A percentile compares a stretch with the other conserved stretches of the same genome.
These are phyloP conservation scores for Astragalus membranaceus DNA, from an alignment of 306 rosid species.

Conservation along the genomic window DNA sequence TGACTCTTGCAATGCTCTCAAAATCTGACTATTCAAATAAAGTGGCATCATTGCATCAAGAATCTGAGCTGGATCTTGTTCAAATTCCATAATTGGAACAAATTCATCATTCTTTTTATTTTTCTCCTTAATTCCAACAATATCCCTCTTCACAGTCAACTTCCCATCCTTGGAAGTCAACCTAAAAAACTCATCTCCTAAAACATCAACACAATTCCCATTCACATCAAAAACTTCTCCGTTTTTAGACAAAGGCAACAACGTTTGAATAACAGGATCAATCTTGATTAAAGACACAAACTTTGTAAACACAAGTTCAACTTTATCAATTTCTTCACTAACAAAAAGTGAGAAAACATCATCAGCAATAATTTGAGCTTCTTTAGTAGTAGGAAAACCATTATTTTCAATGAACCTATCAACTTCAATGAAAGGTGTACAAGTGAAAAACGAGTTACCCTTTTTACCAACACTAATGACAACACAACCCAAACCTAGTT, in stretches of 20 bases:
- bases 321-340: constrained; percentile 72
- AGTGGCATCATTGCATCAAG: constrained; percentile 87
- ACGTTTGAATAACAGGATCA: constrained; percentile 55
- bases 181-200: constrained; percentile 65
- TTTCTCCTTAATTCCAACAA: constrained; percentile 16
- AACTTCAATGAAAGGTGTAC: constrained; percentile 21
- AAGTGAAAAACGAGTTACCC: constrained; percentile 49
- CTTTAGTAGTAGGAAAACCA: constrained; percentile 48
- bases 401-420: constrained; percentile 44
- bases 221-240: constrained; percentile 43
- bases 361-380: constrained; percentile 74
- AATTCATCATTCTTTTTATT: constrained; percentile 12
- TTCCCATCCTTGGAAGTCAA: constrained; percentile 61
- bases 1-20: constrained; percentile 77
- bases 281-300: constrained; percentile 56
- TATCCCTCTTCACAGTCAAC: constrained; percentile 47
- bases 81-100: constrained; percentile 48
- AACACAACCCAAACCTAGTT: constrained; percentile 37
- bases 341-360: constrained; percentile 60
- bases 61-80: constrained; percentile 83
- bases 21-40: constrained; percentile 66
- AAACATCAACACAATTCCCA: constrained; percentile 51
- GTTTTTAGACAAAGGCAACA: constrained; percentile 55
- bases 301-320: constrained; percentile 66
- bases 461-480: constrained; percentile 69